Evolutionary conservation across 768 basidiomycete genomes (phyloP).

Genomic region (Calocera viscosa): DNA sequence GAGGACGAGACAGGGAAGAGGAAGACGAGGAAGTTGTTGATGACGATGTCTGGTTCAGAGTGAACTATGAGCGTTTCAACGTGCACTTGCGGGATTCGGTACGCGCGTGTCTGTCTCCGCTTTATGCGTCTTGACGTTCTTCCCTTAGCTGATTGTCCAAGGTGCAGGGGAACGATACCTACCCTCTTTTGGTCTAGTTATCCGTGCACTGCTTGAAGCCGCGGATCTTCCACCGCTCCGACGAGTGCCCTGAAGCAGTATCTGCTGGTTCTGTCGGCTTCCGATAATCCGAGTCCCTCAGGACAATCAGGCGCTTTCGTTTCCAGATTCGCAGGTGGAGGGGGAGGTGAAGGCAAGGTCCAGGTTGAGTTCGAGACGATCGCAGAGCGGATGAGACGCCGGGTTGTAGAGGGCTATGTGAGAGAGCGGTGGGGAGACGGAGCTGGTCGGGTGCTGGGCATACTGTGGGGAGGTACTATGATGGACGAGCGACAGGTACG

Average conservation of each 20-base stretch:
- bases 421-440: slow-evolving; percentile 72
- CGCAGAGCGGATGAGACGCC: slow-evolving; percentile 49
- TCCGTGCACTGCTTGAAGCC: slow-evolving; percentile 57
- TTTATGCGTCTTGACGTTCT: slow-evolving; percentile 13
- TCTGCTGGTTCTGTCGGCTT: slow-evolving; percentile 62
- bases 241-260: slow-evolving; percentile 48
- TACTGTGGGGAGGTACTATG: slow-evolving; percentile 72
- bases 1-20: slow-evolving; percentile 49
- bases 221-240: slow-evolving; percentile 25
- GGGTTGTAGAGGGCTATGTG: slow-evolving; percentile 63
- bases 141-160: slow-evolving; percentile 54
- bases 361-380: slow-evolving; percentile 71
- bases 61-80: slow-evolving; percentile 83
- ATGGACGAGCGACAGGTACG: slow-evolving; percentile 88
- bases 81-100: slow-evolving; percentile 80
- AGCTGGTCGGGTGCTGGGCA: slow-evolving; percentile 67
- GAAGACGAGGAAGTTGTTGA: slow-evolving; percentile 53
- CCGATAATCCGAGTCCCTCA: slow-evolving; percentile 67
- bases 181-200: slow-evolving; percentile 51
- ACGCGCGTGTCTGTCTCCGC: slow-evolving; percentile 20
- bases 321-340: slow-evolving; percentile 35
- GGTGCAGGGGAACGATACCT: slow-evolving; percentile 76
- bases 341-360: slow-evolving; percentile 46
- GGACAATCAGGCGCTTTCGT: slow-evolving; percentile 62
- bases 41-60: slow-evolving; percentile 65